Evolutionary conservation across 164 flowering plant species (phyloP).

Genomic region (Annona squamosa): DNA sequence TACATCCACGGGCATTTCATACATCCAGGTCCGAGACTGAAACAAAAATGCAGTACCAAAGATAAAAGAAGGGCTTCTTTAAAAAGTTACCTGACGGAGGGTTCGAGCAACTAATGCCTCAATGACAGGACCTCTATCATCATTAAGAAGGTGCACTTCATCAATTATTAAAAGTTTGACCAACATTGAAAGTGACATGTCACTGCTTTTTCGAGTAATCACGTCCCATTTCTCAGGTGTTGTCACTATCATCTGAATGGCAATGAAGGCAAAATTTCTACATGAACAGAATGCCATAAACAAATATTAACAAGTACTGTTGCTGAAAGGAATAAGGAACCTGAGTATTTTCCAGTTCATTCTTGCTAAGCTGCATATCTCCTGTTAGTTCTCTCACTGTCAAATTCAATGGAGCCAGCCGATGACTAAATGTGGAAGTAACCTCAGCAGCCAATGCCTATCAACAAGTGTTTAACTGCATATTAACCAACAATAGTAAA

Average conservation of each 20-base stretch:
- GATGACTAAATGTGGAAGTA: conserved; percentile 80
- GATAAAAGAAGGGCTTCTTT: not conserved
- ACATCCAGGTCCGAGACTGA: no score
- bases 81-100: conserved; percentile 73
- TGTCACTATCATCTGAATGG: conserved; percentile 92
- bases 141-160: conserved; percentile 97
- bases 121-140: conserved; percentile 97
- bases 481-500: not conserved
- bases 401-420: conserved; percentile 83
- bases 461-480: not conserved
- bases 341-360: conserved; percentile 96
- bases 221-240: conserved; percentile 99
- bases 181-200: conserved; percentile 91
- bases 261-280: conserved; percentile 1
- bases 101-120: conserved; percentile 99
- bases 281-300: conserved; percentile 1
- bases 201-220: conserved; percentile 98
- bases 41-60: not conserved
- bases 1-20: no score
- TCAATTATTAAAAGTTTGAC: conserved; percentile 96
- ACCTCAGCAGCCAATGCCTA: conserved; percentile 99
- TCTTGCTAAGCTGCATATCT: conserved; percentile 91
- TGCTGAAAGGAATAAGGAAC: conserved; percentile 19
- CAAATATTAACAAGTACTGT: not conserved
- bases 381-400: conserved; percentile 94